These are phyloP conservation scores for Termitomyces sp. DNA, from an alignment of 768 basidiomycete species.

Conservation along the genomic window DNA sequence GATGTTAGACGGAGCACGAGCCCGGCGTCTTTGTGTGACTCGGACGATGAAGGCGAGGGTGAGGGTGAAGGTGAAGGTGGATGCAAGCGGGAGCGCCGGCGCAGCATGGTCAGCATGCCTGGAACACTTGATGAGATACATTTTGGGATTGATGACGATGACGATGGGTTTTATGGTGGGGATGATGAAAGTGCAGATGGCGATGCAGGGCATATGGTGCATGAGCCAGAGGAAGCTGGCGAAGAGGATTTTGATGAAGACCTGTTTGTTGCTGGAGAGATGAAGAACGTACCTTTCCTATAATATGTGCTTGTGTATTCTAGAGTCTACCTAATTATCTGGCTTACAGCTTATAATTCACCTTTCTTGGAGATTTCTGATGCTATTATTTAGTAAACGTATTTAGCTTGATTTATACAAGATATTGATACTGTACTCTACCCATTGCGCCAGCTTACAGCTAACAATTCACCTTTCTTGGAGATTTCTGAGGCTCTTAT, in stretches of 20 bases:
- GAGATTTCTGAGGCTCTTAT: too few relatives aligned
- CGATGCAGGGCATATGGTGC: conserved; percentile 32
- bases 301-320: conserved; percentile 20
- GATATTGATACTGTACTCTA: too few relatives aligned
- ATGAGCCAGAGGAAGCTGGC: conserved; percentile 52
- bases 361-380: neutral
- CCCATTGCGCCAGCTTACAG: too few relatives aligned
- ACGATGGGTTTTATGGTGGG: conserved; percentile 29
- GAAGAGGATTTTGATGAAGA: conserved; percentile 80
- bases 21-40: conserved; percentile 53
- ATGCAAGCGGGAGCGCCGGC: conserved; percentile 38
- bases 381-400: too few relatives aligned
- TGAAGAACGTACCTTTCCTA: conserved; percentile 71
- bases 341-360: neutral
- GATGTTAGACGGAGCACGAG: conserved; percentile 42
- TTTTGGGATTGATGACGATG: conserved; percentile 50
- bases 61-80: conserved; percentile 32
- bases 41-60: conserved; percentile 43
- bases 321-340: neutral
- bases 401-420: too few relatives aligned
- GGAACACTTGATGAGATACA: conserved; percentile 68
- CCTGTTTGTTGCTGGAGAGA: conserved; percentile 74
- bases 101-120: conserved; percentile 83
- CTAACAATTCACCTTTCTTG: neutral
- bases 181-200: conserved; percentile 29